phyloP scores from a whole-genome alignment of 371 early-diverging fungal genomes.

The Caulochytrium protostelioides region DNA sequence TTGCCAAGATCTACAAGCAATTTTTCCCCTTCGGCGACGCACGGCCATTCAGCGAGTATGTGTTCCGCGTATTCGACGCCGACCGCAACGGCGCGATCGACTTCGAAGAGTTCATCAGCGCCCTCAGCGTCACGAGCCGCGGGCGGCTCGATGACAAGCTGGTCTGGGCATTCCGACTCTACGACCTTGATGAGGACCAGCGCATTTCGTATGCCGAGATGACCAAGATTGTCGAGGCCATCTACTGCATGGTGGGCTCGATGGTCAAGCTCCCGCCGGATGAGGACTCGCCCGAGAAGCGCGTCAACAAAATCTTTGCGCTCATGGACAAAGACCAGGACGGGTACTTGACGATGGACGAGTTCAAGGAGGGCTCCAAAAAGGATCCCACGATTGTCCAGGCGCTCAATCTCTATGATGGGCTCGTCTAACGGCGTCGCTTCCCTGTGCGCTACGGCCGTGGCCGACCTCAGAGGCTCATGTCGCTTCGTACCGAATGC shows the following conservation, averaged over 20 bases:
- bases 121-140: slow-evolving; percentile 62
- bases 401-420: slow-evolving; percentile 67
- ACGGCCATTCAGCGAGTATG: slow-evolving; percentile 57
- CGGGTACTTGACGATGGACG: slow-evolving; percentile 50
- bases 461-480: too few relatives aligned
- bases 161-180: slow-evolving; percentile 49
- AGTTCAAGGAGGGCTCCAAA: slow-evolving; percentile 70
- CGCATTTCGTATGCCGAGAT: slow-evolving; percentile 74
- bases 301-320: slow-evolving; percentile 41
- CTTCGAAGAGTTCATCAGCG: slow-evolving; percentile 78
- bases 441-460: too few relatives aligned
- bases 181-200: slow-evolving; percentile 80
- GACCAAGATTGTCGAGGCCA: slow-evolving; percentile 68
- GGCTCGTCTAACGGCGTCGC: slow-evolving; percentile 23
- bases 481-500: too few relatives aligned
- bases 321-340: slow-evolving; percentile 38
- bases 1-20: slow-evolving; percentile 81
- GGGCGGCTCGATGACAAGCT: slow-evolving; percentile 75
- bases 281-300: slow-evolving; percentile 65
- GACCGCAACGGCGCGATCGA: slow-evolving; percentile 42
- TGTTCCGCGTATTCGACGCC: slow-evolving; percentile 20
- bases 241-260: slow-evolving; percentile 81
- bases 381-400: slow-evolving; percentile 73
- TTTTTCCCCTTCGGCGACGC: slow-evolving; percentile 94
- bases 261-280: slow-evolving; percentile 75